Conservation (phyloP, 2,329 filamentous ascomycete species). For the Trichoderma hamatum region DNA sequence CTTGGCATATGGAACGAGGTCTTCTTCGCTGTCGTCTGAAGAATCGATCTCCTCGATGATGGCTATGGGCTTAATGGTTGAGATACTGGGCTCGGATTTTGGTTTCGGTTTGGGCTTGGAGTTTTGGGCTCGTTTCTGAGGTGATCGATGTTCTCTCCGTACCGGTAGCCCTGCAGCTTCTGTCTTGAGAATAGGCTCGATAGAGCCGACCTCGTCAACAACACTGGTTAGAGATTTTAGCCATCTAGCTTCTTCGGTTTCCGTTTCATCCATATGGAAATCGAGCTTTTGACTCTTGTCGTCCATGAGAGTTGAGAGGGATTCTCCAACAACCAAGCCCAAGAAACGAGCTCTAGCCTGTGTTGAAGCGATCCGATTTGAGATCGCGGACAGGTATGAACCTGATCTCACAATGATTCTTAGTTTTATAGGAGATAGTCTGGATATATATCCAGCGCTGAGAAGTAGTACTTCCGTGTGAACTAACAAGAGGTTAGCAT, state of each 20-base stretch:
- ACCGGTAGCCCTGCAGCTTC: conserved; percentile 19
- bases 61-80: conserved; percentile 44
- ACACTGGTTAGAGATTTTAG: conserved; percentile 69
- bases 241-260: conserved; percentile 71
- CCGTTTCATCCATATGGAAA: conserved; percentile 81
- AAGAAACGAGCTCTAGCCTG: conserved; percentile 77
- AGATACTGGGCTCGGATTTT: conserved; percentile 37
- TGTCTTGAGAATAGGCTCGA: conserved; percentile 52
- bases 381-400: conserved; percentile 75
- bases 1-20: conserved; percentile 78
- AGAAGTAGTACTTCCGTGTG: conserved; percentile 80
- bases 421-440: conserved; percentile 66
- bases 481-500: conserved; percentile 54
- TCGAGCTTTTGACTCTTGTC: conserved; percentile 74
- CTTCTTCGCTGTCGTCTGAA: conserved; percentile 60
- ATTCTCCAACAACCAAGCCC: conserved; percentile 84
- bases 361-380: conserved; percentile 79
- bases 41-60: conserved; percentile 69
- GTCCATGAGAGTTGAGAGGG: conserved; percentile 64
- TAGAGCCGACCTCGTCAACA: conserved; percentile 64
- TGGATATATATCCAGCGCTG: conserved; percentile 73
- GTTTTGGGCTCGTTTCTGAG: conserved; percentile 29
- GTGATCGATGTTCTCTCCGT: conserved; percentile 13
- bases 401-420: conserved; percentile 71
- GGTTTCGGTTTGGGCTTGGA: conserved; percentile 34